Evolutionary conservation across 352 stramenopile genomes (phyloP).

Genomic region (Globisporangium irregulare): DNA sequence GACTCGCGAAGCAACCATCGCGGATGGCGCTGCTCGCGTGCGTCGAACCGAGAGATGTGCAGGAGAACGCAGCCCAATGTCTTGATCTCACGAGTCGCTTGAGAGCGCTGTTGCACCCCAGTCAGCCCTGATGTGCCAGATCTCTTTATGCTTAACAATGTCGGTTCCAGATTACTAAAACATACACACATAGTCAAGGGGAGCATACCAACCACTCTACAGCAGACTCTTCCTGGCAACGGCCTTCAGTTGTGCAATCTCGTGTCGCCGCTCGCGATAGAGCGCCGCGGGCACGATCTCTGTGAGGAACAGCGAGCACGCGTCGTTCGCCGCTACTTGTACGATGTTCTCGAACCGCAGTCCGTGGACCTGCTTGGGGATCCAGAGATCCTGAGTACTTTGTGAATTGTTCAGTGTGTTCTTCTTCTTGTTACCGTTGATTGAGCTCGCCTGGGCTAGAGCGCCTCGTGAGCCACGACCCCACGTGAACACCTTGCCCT

Average conservation of each 20-base stretch:
- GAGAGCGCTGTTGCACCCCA: constrained; percentile 1
- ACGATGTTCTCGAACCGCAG: constrained; percentile 52
- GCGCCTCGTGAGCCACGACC: constrained; percentile 46
- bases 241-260: constrained; percentile 45
- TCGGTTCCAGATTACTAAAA: not conserved
- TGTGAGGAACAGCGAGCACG: constrained; percentile 51
- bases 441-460: constrained; percentile 27
- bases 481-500: constrained; percentile 60
- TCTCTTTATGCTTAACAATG: too few relatives aligned
- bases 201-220: not conserved
- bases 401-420: constrained; percentile 6
- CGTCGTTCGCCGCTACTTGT: constrained; percentile 50
- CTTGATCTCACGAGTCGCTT: constrained; percentile 1
- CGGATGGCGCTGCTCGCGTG: not conserved
- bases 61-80: constrained; percentile 10
- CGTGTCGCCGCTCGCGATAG: constrained; percentile 43
- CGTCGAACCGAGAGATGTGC: constrained; percentile 9
- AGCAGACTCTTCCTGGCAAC: constrained; percentile 20
- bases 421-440: not conserved
- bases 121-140: not conserved
- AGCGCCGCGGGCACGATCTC: constrained; percentile 35
- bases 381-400: constrained; percentile 32
- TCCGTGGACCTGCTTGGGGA: constrained; percentile 36
- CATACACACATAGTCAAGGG: not conserved
- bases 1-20: constrained; percentile 4